Evolutionary conservation across 345 rosid species (phyloP), one percentile per base, ranked within the genome.

Genomic region (Linum trigynum): DNA sequence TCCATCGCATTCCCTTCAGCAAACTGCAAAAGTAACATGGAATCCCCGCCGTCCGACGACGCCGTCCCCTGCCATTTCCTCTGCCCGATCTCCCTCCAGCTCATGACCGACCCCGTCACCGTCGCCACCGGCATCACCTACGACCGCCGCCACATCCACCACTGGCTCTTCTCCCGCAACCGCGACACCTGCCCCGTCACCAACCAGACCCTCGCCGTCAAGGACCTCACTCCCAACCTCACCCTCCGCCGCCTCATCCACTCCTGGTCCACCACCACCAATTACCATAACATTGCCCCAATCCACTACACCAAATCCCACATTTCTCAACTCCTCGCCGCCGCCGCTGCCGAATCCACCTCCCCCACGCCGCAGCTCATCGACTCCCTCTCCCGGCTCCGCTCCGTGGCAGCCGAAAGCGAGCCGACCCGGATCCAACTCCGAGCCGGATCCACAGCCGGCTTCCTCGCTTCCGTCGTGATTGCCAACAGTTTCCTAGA

Each of bases 191-290:
- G 91, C 15, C 91, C 91, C 0, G 80, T 82, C 0, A 80, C 91
- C 9, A 82, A 86, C 41, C 86, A 80, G 51, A 55, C n/a, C 10
- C 62, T 87, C 7, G 63, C 17, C 32, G 80, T 73, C 35, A 36
- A 69, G 39, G 83, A 85, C 42, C 84, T 84, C 32, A 86, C 82
- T 8, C 97, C 96, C 0, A 91, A 91, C 70, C 97, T 85, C 82
- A 88, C 84, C n/a, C 88, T 91, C 51, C 86, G 89, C 36, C 89
- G 97, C 0, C 74, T 91, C 57, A 91, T 91, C 78, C 95, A 91
- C 66, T 68, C 84, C 2, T 91, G 94, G 96, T 88, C 91, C 84
- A 82, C 84, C 7, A 23, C 32, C 32, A 1, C 32, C 32, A 23
- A 23, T 23, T 23, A 23, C 32, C 32, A 0, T 23, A n/a, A n/a